Percentiles rank a stretch among this genome's conserved stretches.
Conservation (phyloP, 768 basidiomycete genomes). For the Candolleomyces eurysporus region DNA sequence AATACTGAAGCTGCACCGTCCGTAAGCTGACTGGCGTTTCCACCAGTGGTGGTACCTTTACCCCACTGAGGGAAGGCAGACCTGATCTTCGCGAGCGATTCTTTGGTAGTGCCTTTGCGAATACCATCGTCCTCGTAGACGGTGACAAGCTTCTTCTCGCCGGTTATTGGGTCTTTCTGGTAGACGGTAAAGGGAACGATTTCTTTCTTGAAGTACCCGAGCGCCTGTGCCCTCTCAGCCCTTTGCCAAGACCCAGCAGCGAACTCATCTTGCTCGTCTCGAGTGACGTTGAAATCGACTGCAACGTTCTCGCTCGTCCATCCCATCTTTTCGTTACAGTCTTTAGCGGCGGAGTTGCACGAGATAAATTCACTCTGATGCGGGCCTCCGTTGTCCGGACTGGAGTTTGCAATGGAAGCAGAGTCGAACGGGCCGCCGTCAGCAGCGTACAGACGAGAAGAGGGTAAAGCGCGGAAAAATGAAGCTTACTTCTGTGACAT, state of each 20-base stretch:
- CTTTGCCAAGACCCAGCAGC: slow-evolving; percentile 76
- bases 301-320: slow-evolving; percentile 92
- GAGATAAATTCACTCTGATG: slow-evolving; percentile 61
- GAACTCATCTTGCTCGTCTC: slow-evolving; percentile 74
- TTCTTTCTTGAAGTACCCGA: slow-evolving; percentile 63
- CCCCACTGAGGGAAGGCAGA: slow-evolving; percentile 86
- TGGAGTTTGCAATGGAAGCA: slow-evolving; percentile 21
- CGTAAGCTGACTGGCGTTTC: slow-evolving; percentile 84
- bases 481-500: slow-evolving; percentile 71
- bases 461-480: background rate
- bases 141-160: slow-evolving; percentile 48
- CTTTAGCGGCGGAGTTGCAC: slow-evolving; percentile 51
- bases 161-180: slow-evolving; percentile 54
- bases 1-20: slow-evolving; percentile 82
- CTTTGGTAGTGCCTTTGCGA: slow-evolving; percentile 69
- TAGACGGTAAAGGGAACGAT: slow-evolving; percentile 76
- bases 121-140: slow-evolving; percentile 77
- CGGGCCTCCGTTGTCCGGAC: slow-evolving; percentile 64
- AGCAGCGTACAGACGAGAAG: too few species aligned
- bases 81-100: slow-evolving; percentile 59
- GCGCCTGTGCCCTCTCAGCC: slow-evolving; percentile 70
- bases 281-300: slow-evolving; percentile 63
- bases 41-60: slow-evolving; percentile 70
- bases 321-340: slow-evolving; percentile 75
- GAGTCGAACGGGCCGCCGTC: background rate